phyloP scores from a whole-genome alignment of 2,329 filamentous ascomycete species.

The Myriosclerotinia curreyana region DNA sequence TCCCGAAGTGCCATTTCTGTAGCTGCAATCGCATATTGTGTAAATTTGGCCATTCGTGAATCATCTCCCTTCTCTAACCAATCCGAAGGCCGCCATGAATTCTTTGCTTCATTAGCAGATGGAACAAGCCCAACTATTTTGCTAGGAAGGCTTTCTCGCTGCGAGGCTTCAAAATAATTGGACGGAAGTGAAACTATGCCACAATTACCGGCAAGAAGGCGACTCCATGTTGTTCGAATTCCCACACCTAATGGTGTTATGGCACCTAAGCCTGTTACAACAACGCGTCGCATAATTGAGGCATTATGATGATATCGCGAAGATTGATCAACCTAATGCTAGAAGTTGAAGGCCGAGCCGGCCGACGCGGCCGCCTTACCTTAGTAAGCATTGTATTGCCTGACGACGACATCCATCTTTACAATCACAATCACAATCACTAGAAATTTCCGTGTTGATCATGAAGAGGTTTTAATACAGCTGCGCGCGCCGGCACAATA shows the following conservation, averaged over 20 bases:
- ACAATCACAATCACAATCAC: background rate
- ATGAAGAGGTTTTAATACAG: background rate
- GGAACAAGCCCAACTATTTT: conserved; percentile 84
- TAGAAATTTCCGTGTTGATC: no score
- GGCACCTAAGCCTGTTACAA: conserved; percentile 79
- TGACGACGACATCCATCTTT: background rate
- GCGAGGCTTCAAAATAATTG: conserved; percentile 36
- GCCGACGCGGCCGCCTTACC: background rate
- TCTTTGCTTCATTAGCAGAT: conserved; percentile 45
- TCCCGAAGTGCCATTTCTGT: conserved; percentile 82
- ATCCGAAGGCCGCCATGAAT: conserved; percentile 51
- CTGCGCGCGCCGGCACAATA: no score
- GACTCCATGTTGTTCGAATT: conserved; percentile 72
- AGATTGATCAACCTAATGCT: background rate
- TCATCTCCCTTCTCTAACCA: conserved; percentile 55
- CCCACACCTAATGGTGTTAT: conserved; percentile 83
- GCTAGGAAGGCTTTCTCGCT: conserved; percentile 73
- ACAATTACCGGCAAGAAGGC: conserved; percentile 74
- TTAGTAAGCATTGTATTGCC: background rate
- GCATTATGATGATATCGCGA: conserved; percentile 3
- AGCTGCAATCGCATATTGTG: conserved; percentile 87
- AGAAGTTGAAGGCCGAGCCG: background rate
- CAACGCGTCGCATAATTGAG: conserved; percentile 58
- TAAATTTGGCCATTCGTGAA: conserved; percentile 84
- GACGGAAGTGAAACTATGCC: conserved; percentile 74